Evolutionary conservation across 306 rosid species (phyloP), one percentile per base, ranked within the genome.

Genomic region (Medicago lupulina): DNA sequence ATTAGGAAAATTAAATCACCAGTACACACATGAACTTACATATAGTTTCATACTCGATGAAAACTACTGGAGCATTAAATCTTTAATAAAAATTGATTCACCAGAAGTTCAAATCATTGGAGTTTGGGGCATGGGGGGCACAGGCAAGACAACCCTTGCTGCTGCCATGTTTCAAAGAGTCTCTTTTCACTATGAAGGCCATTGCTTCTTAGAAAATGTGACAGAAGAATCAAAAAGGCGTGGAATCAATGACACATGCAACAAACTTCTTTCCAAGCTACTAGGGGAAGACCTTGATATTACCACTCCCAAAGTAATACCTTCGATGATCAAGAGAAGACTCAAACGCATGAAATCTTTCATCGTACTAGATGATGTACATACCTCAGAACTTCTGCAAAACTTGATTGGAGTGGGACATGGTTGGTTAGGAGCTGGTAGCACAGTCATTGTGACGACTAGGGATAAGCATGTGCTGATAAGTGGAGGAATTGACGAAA

Each of bases 391-490:
- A 28, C 31, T 28, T 28, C 4, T 28, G 4, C 31, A 28, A 28
- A 28, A 28, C 31, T 28, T 28, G 31, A 28, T 28, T 28, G 31
- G 31, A 28, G 31, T 28, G 31, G 15, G 69, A 3, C 49, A 18
- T 38, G 25, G 13, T 40, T 64, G 70, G 50, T n/a, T 16, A 8
- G 85, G 65, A 34, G 23, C 10, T 7, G 73, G 73, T 6, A 80
- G 80, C 1, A 74, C 60, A 38, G 59, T 80, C 65, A 74, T 80
- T 38, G 25, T 70, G 16, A 81, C 84, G 2, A 51, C 62, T 0
- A 61, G 77, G 46, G 46, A 76, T 55, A 73, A 38, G 67, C 71
- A 71, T 2, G 58, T 66, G 4, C 73, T 80, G 3, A 9, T 1
- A 1, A 13, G 49, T 12, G 34, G 50, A 51, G 18, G n/a, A 21